phyloP scores from a whole-genome alignment of 768 basidiomycete genomes.

The Calocybe gangraenosa region DNA sequence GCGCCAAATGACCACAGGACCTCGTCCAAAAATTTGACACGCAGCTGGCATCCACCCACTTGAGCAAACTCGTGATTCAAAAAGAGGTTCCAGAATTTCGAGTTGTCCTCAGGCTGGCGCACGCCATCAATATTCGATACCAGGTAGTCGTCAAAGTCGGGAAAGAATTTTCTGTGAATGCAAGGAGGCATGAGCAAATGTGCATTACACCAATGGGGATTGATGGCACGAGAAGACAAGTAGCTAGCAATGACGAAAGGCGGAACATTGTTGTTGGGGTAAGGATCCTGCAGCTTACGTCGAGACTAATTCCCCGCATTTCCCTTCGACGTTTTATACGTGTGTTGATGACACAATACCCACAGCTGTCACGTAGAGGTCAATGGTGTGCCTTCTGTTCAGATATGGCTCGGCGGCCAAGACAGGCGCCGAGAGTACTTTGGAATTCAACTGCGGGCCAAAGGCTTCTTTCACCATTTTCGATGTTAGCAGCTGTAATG shows the following conservation, averaged over 20 bases:
- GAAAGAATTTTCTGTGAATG: slow-evolving; percentile 24
- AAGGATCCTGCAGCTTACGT: no score
- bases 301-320: background rate
- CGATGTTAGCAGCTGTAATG: no score
- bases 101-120: slow-evolving; percentile 22
- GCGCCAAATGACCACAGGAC: slow-evolving; percentile 13
- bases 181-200: background rate
- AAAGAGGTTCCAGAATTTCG: slow-evolving; percentile 14
- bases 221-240: background rate
- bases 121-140: slow-evolving; percentile 33
- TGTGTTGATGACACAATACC: slow-evolving; percentile 1
- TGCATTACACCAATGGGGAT: slow-evolving; percentile 1
- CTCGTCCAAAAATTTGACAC: slow-evolving; percentile 8
- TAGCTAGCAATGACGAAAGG: background rate
- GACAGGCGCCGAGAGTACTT: no score
- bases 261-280: background rate
- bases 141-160: slow-evolving; percentile 39
- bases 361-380: slow-evolving; percentile 7
- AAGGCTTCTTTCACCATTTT: no score
- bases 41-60: slow-evolving; percentile 14
- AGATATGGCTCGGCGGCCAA: no score
- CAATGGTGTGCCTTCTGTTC: no score
- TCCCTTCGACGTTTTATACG: background rate
- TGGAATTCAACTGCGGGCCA: no score
- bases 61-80: slow-evolving; percentile 3